These are phyloP conservation scores for Euryodendron excelsum DNA, from an alignment of 148 eudicot species.

Conservation along the genomic window DNA sequence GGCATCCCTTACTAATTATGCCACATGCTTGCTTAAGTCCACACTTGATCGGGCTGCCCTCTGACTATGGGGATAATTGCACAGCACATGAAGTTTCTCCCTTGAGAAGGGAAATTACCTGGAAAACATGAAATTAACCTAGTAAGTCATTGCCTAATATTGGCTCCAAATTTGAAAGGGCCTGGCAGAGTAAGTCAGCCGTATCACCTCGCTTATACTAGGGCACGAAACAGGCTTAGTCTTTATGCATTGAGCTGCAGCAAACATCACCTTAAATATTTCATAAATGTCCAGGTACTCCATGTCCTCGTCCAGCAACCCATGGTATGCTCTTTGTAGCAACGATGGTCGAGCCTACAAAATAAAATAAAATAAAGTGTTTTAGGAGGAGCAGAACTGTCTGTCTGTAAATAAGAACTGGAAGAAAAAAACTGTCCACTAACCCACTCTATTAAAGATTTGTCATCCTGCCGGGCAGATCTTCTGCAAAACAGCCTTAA, in stretches of 20 bases:
- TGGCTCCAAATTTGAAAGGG: too few relatives aligned
- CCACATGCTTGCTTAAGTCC: background rate
- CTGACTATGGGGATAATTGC: constrained; percentile 9
- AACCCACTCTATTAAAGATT: constrained; percentile 14
- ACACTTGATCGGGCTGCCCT: constrained; percentile 15
- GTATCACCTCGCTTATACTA: constrained; percentile 14
- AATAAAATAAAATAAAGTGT: too few relatives aligned
- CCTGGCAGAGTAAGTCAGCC: too few relatives aligned
- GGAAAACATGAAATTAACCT: background rate
- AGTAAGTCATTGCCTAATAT: too few relatives aligned
- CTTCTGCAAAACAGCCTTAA: constrained; percentile 21
- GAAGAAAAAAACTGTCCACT: background rate
- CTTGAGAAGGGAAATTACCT: constrained; percentile 20
- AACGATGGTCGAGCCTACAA: constrained; percentile 19
- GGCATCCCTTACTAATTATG: background rate
- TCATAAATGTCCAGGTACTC: constrained; percentile 14
- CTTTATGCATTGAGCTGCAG: constrained; percentile 17
- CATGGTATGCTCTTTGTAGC: constrained; percentile 6
- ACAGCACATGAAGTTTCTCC: constrained; percentile 17
- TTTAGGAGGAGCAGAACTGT: too few relatives aligned
- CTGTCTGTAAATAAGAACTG: background rate
- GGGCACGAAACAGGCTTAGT: constrained; percentile 9
- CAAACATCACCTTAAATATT: constrained; percentile 8
- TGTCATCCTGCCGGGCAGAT: constrained; percentile 14
- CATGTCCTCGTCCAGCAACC: constrained; percentile 15